phyloP scores from a whole-genome alignment of 1,284 basidiomycete genomes.

The Puccinia triticina region DNA sequence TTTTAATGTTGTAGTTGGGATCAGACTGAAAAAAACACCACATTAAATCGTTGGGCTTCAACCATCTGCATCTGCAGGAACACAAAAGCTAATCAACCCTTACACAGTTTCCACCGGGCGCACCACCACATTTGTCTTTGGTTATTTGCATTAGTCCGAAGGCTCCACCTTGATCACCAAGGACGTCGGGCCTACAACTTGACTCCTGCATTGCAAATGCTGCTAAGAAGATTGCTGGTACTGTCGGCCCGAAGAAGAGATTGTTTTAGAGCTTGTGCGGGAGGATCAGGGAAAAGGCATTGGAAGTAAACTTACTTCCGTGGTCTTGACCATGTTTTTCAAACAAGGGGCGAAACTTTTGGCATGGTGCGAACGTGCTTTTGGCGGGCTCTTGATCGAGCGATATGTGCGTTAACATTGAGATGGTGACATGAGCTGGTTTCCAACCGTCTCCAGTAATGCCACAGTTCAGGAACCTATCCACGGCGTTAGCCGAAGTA shows the following conservation, averaged over 20 bases:
- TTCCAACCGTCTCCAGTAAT: slow-evolving; percentile 32
- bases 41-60: slow-evolving; percentile 53
- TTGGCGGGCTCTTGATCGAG: slow-evolving; percentile 40
- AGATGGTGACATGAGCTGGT: slow-evolving; percentile 35
- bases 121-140: slow-evolving; percentile 73
- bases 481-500: background rate
- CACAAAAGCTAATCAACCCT: slow-evolving; percentile 60
- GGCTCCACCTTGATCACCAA: slow-evolving; percentile 74
- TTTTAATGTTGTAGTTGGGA: slow-evolving; percentile 64
- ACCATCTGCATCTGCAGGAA: slow-evolving; percentile 55
- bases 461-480: slow-evolving; percentile 41
- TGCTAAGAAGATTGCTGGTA: slow-evolving; percentile 75
- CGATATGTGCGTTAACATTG: slow-evolving; percentile 21
- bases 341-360: slow-evolving; percentile 31
- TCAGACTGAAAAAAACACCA: slow-evolving; percentile 54
- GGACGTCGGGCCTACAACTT: slow-evolving; percentile 70
- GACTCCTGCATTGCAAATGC: slow-evolving; percentile 82
- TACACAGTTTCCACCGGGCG: slow-evolving; percentile 69
- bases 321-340: slow-evolving; percentile 34
- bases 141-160: slow-evolving; percentile 83
- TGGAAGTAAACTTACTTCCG: slow-evolving; percentile 1
- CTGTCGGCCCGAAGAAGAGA: slow-evolving; percentile 56
- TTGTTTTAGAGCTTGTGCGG: background rate
- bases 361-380: slow-evolving; percentile 41
- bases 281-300: background rate